Conservation (phyloP, 2,329 filamentous ascomycete species). For the Phyllosticta paracitricarpa region DNA sequence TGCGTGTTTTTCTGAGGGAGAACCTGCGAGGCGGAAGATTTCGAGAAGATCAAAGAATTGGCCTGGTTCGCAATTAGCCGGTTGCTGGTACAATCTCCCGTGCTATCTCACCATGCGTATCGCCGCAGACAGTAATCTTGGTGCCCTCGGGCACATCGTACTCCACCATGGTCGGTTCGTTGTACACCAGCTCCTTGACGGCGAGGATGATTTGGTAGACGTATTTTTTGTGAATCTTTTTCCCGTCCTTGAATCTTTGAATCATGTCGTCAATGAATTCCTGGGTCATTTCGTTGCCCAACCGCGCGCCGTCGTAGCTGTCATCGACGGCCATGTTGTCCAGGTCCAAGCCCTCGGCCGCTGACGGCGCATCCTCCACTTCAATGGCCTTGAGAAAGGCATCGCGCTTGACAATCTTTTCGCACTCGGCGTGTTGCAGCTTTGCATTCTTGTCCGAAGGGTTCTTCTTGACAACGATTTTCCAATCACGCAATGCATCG, state of each 20-base stretch:
- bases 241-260: conserved; percentile 87
- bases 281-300: conserved; percentile 74
- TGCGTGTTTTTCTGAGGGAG: conserved; percentile 73
- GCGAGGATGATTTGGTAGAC: conserved; percentile 92
- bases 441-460: conserved; percentile 84
- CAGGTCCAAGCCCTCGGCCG: conserved; percentile 80
- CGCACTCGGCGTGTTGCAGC: conserved; percentile 82
- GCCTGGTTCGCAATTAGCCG: conserved; percentile 41
- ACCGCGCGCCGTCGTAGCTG: conserved; percentile 71
- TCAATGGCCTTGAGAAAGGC: conserved; percentile 95
- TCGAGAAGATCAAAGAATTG: conserved; percentile 98
- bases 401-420: conserved; percentile 84
- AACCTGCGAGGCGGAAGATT: conserved; percentile 85
- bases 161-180: conserved; percentile 96
- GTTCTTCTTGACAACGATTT: conserved; percentile 76
- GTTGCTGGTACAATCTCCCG: neutral
- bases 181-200: conserved; percentile 79
- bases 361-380: conserved; percentile 82
- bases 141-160: conserved; percentile 68
- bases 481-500: conserved; percentile 88
- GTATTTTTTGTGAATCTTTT: conserved; percentile 92
- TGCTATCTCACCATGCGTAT: conserved; percentile 69
- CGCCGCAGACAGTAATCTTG: conserved; percentile 86
- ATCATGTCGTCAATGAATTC: conserved; percentile 99
- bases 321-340: conserved; percentile 75